phyloP scores from a whole-genome alignment of 2,329 filamentous ascomycete species.

The Aspergillus puulaauensis region DNA sequence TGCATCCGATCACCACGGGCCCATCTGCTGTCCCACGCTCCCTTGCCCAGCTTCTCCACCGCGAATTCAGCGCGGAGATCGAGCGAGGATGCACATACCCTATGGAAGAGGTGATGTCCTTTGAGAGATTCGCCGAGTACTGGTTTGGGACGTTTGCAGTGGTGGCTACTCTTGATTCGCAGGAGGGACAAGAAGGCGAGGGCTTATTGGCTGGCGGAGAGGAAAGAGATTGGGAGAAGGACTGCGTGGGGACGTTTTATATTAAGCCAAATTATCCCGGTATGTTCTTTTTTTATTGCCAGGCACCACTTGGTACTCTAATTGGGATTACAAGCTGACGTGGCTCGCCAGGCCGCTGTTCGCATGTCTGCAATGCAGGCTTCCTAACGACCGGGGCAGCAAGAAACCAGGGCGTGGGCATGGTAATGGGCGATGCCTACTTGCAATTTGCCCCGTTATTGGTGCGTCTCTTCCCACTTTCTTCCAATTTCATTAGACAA shows the following conservation, averaged over 20 bases:
- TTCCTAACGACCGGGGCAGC: slow-evolving; percentile 36
- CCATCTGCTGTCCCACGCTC: slow-evolving; percentile 21
- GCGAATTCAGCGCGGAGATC: slow-evolving; percentile 37
- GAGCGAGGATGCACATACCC: slow-evolving; percentile 38
- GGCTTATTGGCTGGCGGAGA: slow-evolving; percentile 7
- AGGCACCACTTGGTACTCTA: no score
- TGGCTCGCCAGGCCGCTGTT: slow-evolving; percentile 33
- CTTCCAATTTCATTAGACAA: not conserved
- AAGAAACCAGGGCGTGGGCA: slow-evolving; percentile 34
- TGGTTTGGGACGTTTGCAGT: slow-evolving; percentile 42
- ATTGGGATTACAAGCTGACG: not conserved
- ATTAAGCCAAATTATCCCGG: slow-evolving; percentile 44
- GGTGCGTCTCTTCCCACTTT: slow-evolving; percentile 22
- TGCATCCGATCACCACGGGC: slow-evolving; percentile 30
- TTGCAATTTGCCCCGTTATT: slow-evolving; percentile 37
- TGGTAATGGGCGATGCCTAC: slow-evolving; percentile 38
- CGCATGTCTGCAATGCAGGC: slow-evolving; percentile 40
- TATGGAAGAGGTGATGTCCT: slow-evolving; percentile 34
- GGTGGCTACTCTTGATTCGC: slow-evolving; percentile 28
- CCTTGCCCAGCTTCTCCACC: slow-evolving; percentile 29
- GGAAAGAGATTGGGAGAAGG: slow-evolving; percentile 34
- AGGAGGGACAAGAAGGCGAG: slow-evolving; percentile 14
- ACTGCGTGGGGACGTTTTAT: slow-evolving; percentile 42
- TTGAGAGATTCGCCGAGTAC: slow-evolving; percentile 33
- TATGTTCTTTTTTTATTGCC: slow-evolving; percentile 16